Evolutionary conservation across 208 protist species (phyloP).

Genomic region (Polymyxa betae): DNA sequence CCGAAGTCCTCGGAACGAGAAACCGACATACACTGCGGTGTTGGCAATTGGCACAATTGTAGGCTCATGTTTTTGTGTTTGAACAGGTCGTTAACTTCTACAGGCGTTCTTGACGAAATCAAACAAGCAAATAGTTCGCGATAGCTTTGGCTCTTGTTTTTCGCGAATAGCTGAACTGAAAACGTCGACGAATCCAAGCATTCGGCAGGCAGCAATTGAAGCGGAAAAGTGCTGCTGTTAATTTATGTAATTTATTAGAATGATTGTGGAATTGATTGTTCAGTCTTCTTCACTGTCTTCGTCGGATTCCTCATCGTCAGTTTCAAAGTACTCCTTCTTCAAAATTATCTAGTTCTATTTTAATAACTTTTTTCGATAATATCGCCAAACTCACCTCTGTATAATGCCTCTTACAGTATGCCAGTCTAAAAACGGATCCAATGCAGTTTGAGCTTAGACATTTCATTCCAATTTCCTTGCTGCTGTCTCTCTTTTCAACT

Average conservation of each 20-base stretch:
- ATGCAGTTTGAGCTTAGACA: background rate
- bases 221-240: background rate
- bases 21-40: slow-evolving; percentile 1
- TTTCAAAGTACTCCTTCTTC: slow-evolving; percentile 1
- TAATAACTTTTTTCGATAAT: slow-evolving; percentile 26
- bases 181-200: background rate
- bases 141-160: background rate
- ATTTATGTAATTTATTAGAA: background rate
- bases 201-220: background rate
- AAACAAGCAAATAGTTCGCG: background rate
- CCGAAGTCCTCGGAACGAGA: background rate
- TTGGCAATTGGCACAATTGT: slow-evolving; percentile 21
- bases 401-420: slow-evolving; percentile 44
- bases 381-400: too few species aligned
- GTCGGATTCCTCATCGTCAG: background rate
- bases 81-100: background rate
- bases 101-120: background rate
- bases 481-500: too few species aligned
- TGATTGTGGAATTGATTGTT: background rate
- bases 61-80: background rate
- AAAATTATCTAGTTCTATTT: background rate
- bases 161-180: background rate
- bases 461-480: too few species aligned
- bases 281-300: background rate
- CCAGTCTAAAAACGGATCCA: background rate